Conservation (phyloP, 805 yeast species). For the Pichia nakasei region DNA sequence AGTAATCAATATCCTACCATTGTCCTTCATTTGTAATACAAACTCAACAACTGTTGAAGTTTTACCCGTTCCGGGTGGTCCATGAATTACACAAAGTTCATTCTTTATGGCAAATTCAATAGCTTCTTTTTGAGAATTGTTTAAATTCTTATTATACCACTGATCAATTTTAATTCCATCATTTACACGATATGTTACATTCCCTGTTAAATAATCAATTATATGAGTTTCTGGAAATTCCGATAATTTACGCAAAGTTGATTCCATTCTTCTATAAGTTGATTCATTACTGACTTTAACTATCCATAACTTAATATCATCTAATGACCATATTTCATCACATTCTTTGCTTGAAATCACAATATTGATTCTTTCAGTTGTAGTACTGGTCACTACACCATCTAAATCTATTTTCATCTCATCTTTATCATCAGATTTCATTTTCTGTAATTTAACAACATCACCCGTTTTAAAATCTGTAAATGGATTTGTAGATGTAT, state of each 20-base stretch:
- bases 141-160: conserved; percentile 37
- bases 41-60: conserved; percentile 81
- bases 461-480: conserved; percentile 63
- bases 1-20: conserved; percentile 62
- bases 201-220: conserved; percentile 40
- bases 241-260: conserved; percentile 57
- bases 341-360: conserved; percentile 34
- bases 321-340: conserved; percentile 4
- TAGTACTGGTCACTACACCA: conserved; percentile 58
- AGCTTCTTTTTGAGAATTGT: conserved; percentile 67
- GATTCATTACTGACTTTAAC: conserved; percentile 59
- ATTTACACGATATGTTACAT: conserved; percentile 11
- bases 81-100: conserved; percentile 51
- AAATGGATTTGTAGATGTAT: not conserved
- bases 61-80: conserved; percentile 81
- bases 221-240: conserved; percentile 33
- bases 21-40: conserved; percentile 45
- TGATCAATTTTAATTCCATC: conserved; percentile 19
- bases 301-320: conserved; percentile 43
- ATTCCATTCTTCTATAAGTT: conserved; percentile 71
- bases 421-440: conserved; percentile 24
- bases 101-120: conserved; percentile 58
- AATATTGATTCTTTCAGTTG: conserved; percentile 38
- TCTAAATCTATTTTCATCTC: conserved; percentile 30
- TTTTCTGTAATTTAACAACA: conserved; percentile 52